These are phyloP conservation scores for Yamadazyma phyllophila DNA, from an alignment of 805 yeast genomes.

Conservation along the genomic window DNA sequence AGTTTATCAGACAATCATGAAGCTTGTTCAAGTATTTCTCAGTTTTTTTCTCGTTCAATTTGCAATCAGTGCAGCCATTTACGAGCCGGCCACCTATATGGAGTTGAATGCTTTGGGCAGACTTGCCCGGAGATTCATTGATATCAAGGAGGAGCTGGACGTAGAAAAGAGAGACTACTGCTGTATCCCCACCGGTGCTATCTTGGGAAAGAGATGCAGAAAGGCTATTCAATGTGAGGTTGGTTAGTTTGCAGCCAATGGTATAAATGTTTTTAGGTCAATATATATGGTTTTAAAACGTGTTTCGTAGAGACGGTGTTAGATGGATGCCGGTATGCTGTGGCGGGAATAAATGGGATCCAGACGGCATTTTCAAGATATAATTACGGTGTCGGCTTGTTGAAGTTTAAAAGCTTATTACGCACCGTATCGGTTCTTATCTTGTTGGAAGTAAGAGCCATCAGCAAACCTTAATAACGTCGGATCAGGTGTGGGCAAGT, in stretches of 20 bases:
- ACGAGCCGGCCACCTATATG: not conserved
- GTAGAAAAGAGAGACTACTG: not conserved
- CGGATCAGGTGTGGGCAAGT: no score
- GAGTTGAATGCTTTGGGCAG: slow-evolving; percentile 5
- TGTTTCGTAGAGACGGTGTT: no score
- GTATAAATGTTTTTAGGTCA: no score
- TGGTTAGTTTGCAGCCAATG: not conserved
- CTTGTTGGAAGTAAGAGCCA: no score
- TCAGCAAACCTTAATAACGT: no score
- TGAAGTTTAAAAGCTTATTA: no score
- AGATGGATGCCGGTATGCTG: no score
- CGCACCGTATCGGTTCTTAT: no score
- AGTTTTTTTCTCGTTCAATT: not conserved
- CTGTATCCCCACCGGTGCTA: not conserved
- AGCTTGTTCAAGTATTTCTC: not conserved
- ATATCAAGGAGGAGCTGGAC: not conserved
- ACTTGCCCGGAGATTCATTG: slow-evolving; percentile 1
- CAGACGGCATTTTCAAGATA: no score
- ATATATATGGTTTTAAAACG: no score
- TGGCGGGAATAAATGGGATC: no score
- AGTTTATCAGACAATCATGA: not conserved
- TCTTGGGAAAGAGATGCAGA: slow-evolving; percentile 4
- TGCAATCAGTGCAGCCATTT: slow-evolving; percentile 1
- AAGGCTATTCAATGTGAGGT: not conserved
- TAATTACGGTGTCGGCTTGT: no score